Conservation (phyloP, 2,329 filamentous ascomycete genomes). For the Colletotrichum sp. region DNA sequence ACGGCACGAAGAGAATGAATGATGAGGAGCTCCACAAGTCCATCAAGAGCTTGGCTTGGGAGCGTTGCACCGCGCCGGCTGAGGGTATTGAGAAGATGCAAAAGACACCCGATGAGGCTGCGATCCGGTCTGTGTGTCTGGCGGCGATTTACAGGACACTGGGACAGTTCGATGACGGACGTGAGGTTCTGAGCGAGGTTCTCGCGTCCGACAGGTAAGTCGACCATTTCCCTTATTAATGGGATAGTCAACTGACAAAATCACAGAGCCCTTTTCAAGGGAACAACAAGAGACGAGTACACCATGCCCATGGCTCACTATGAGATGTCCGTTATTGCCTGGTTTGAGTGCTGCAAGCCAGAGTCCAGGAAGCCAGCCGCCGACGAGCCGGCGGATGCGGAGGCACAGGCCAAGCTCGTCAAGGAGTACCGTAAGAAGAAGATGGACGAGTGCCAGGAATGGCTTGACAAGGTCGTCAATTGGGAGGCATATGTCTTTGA, state of each 20-base stretch:
- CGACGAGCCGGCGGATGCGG: conserved; percentile 34
- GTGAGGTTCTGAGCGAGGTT: conserved; percentile 67
- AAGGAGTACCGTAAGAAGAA: conserved; percentile 49
- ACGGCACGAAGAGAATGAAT: conserved; percentile 83
- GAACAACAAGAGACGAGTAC: conserved; percentile 71
- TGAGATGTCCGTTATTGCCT: conserved; percentile 83
- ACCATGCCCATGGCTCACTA: conserved; percentile 78
- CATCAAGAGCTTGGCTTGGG: conserved; percentile 67
- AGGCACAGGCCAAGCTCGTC: conserved; percentile 28
- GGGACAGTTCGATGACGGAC: conserved; percentile 68
- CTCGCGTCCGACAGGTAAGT: conserved; percentile 67
- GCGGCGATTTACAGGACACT: conserved; percentile 71
- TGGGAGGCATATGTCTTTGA: conserved; percentile 80
- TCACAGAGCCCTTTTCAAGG: conserved; percentile 59
- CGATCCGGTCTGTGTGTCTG: conserved; percentile 69
- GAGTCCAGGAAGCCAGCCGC: conserved; percentile 25
- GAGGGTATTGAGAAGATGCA: conserved; percentile 50
- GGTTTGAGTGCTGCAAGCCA: conserved; percentile 67
- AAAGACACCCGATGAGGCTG: conserved; percentile 63
- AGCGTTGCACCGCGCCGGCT: conserved; percentile 58
- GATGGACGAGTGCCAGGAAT: conserved; percentile 65
- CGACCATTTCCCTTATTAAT: neutral
- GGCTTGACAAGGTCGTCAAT: conserved; percentile 69
- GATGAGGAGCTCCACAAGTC: conserved; percentile 67
- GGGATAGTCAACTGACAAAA: neutral